Conservation (phyloP, 2,329 filamentous ascomycete genomes). For the Colletotrichum sansevieriae region DNA sequence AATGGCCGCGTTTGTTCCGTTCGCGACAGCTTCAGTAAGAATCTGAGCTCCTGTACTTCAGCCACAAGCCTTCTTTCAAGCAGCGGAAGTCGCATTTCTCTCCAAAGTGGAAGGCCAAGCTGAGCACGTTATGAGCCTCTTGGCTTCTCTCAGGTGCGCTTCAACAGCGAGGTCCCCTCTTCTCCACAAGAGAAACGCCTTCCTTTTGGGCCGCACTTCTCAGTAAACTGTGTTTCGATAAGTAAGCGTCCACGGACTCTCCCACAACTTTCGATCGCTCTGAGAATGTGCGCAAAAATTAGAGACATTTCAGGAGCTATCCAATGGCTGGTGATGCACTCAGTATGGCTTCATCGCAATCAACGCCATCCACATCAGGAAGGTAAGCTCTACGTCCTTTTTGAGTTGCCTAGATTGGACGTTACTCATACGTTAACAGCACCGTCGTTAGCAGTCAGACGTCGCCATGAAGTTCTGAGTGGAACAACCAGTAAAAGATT, state of each 20-base stretch:
- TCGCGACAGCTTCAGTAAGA: slow-evolving; percentile 65
- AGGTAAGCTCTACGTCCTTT: slow-evolving; percentile 39
- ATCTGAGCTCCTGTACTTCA: slow-evolving; percentile 56
- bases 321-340: neutral
- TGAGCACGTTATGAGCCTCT: slow-evolving; percentile 31
- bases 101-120: accelerated
- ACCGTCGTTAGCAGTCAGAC: slow-evolving; percentile 56
- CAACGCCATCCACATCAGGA: slow-evolving; percentile 75
- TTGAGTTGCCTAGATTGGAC: neutral
- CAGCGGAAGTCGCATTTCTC: slow-evolving; percentile 4
- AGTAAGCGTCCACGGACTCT: slow-evolving; percentile 64
- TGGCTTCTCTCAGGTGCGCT: slow-evolving; percentile 36
- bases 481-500: neutral
- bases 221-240: slow-evolving; percentile 63
- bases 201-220: slow-evolving; percentile 60
- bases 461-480: slow-evolving; percentile 46
- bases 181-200: slow-evolving; percentile 57
- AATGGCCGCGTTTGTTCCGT: slow-evolving; percentile 66
- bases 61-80: slow-evolving; percentile 50
- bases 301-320: neutral
- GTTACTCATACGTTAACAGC: slow-evolving; percentile 48
- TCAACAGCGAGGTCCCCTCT: slow-evolving; percentile 47
- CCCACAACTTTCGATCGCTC: slow-evolving; percentile 57
- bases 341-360: slow-evolving; percentile 72
- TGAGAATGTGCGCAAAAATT: slow-evolving; percentile 50